Conservation (phyloP, 1,284 basidiomycete genomes). For the Pholiota adiposa region DNA sequence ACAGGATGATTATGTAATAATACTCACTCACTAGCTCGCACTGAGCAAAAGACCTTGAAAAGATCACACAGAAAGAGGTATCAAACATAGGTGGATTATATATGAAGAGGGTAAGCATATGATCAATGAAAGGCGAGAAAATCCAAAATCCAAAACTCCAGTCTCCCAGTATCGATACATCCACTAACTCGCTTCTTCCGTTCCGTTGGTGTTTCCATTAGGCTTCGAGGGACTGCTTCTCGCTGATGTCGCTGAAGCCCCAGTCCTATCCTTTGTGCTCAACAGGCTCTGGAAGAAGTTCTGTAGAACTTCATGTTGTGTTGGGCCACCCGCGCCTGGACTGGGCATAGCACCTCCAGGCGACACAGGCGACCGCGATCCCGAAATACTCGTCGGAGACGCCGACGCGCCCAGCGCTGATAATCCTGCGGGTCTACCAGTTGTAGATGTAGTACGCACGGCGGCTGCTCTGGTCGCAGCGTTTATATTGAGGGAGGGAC, state of each 20-base stretch:
- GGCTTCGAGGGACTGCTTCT: constrained; percentile 31
- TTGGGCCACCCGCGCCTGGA: constrained; percentile 47
- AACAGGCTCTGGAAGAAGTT: constrained; percentile 87
- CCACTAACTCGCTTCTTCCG: constrained; percentile 32
- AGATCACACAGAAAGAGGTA: neutral
- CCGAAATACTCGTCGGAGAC: constrained; percentile 32
- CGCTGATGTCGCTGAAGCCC: constrained; percentile 18
- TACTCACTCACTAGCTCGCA: too few relatives aligned
- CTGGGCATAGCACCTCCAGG: constrained; percentile 48
- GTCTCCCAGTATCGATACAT: neutral
- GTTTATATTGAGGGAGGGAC: constrained; percentile 32
- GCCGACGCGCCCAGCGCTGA: constrained; percentile 34
- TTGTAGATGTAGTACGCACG: constrained; percentile 22
- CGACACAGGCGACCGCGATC: constrained; percentile 38
- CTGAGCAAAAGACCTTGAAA: too few relatives aligned
- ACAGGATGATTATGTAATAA: too few relatives aligned
- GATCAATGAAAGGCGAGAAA: neutral
- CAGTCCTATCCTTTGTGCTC: constrained; percentile 63
- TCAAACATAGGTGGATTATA: constrained; percentile 5
- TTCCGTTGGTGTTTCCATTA: constrained; percentile 34
- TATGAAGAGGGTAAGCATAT: neutral
- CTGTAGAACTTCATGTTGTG: constrained; percentile 81
- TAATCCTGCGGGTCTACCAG: constrained; percentile 35
- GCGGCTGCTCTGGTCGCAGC: constrained; percentile 35
- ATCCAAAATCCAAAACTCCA: neutral